phyloP scores from a whole-genome alignment of 768 basidiomycete species.

The Suillus alpinus region DNA sequence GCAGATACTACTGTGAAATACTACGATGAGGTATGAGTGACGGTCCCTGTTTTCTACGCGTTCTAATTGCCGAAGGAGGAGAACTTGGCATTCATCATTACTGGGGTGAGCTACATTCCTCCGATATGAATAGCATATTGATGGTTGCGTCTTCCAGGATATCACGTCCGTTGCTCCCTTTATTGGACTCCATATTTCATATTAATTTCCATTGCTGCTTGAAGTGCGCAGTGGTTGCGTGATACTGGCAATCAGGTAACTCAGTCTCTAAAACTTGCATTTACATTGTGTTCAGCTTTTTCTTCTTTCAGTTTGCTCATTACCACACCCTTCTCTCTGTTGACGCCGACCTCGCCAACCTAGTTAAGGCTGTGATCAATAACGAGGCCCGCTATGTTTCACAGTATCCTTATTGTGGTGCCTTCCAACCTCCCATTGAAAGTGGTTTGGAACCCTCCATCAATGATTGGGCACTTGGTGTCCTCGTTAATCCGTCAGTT shows the following conservation, averaged over 20 bases:
- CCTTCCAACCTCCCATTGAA: slow-evolving; percentile 79
- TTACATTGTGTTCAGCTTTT: slow-evolving; percentile 2
- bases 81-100: slow-evolving; percentile 78
- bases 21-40: slow-evolving; percentile 49
- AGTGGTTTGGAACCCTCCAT: slow-evolving; percentile 61
- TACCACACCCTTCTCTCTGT: slow-evolving; percentile 57
- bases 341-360: slow-evolving; percentile 56
- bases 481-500: slow-evolving; percentile 71
- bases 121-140: slow-evolving; percentile 3
- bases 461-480: slow-evolving; percentile 69
- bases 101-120: slow-evolving; percentile 49
- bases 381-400: slow-evolving; percentile 74
- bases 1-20: slow-evolving; percentile 80
- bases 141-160: slow-evolving; percentile 44
- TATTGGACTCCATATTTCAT: slow-evolving; percentile 5
- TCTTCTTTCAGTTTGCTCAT: slow-evolving; percentile 55
- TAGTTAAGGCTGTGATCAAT: slow-evolving; percentile 81
- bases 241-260: slow-evolving; percentile 75
- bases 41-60: background rate
- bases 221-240: slow-evolving; percentile 79
- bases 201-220: slow-evolving; percentile 3
- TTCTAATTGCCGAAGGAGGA: slow-evolving; percentile 40
- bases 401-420: slow-evolving; percentile 74
- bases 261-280: slow-evolving; percentile 7
- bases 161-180: slow-evolving; percentile 54